Conservation (phyloP, 805 yeast genomes). For the Nakazawaea wyomingensis region DNA sequence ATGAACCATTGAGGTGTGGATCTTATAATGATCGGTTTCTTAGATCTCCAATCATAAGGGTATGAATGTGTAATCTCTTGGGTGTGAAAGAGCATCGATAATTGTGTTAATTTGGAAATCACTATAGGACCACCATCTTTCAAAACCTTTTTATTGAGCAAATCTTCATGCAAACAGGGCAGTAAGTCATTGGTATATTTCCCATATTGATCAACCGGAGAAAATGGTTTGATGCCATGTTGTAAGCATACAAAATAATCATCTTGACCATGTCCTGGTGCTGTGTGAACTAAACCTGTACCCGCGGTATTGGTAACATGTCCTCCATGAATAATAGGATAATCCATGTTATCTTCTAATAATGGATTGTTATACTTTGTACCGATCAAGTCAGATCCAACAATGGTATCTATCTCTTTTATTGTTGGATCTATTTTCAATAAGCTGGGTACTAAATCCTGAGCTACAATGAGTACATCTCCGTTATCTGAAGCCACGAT, state of each 20-base stretch:
- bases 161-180: constrained; percentile 28
- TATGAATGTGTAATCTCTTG: constrained; percentile 67
- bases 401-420: background rate
- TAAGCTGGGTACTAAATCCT: constrained; percentile 38
- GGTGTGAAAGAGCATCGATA: constrained; percentile 41
- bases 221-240: constrained; percentile 52
- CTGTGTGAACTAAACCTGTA: constrained; percentile 94
- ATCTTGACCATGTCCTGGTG: constrained; percentile 97
- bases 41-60: constrained; percentile 97
- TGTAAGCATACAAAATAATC: constrained; percentile 71
- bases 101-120: constrained; percentile 34
- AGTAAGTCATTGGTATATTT: constrained; percentile 52
- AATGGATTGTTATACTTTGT: constrained; percentile 55
- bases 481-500: constrained; percentile 30
- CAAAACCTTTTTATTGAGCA: constrained; percentile 58
- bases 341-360: constrained; percentile 21
- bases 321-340: constrained; percentile 69
- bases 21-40: constrained; percentile 89
- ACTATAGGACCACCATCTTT: constrained; percentile 49
- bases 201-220: constrained; percentile 80
- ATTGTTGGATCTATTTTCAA: constrained; percentile 24
- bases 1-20: constrained; percentile 98
- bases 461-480: constrained; percentile 54
- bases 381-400: constrained; percentile 24
- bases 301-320: constrained; percentile 83